Evolutionary conservation across 2,329 filamentous ascomycete genomes (phyloP).

Genomic region (Colletotrichum agaves): DNA sequence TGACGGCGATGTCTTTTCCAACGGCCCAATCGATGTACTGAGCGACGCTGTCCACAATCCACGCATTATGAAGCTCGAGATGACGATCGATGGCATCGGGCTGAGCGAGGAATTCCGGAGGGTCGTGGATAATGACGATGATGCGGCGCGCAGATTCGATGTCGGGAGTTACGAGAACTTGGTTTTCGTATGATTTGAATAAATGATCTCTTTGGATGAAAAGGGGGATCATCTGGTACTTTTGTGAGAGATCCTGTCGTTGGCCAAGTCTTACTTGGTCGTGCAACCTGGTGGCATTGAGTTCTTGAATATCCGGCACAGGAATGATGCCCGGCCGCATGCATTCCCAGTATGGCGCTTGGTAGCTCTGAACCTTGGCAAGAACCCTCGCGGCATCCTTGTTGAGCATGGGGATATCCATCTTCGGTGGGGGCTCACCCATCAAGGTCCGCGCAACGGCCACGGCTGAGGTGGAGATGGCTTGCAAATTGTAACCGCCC

Average conservation of each 20-base stretch:
- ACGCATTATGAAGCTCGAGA: slow-evolving; percentile 85
- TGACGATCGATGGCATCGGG: slow-evolving; percentile 76
- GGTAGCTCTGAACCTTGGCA: slow-evolving; percentile 68
- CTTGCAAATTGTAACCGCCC: slow-evolving; percentile 92
- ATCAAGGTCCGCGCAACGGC: slow-evolving; percentile 93
- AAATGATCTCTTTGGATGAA: slow-evolving; percentile 80
- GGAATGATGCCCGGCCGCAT: slow-evolving; percentile 77
- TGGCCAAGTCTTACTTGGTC: slow-evolving; percentile 85
- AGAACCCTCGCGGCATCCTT: slow-evolving; percentile 67
- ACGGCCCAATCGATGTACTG: slow-evolving; percentile 88
- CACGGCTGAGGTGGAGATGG: slow-evolving; percentile 91
- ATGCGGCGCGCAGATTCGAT: slow-evolving; percentile 75
- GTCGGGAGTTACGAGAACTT: slow-evolving; percentile 83
- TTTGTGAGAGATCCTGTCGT: slow-evolving; percentile 74
- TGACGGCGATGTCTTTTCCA: slow-evolving; percentile 80
- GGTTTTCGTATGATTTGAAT: slow-evolving; percentile 83
- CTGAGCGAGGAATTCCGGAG: slow-evolving; percentile 77
- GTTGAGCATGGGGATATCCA: slow-evolving; percentile 66
- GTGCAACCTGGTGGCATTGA: slow-evolving; percentile 74
- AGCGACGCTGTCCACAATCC: slow-evolving; percentile 84
- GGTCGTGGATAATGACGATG: slow-evolving; percentile 90
- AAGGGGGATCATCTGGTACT: slow-evolving; percentile 81
- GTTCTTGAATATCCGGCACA: slow-evolving; percentile 60
- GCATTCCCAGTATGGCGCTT: slow-evolving; percentile 85
- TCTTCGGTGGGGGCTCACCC: slow-evolving; percentile 84